phyloP scores from a whole-genome alignment of 257 asterid genomes.

The Solanum appendiculatum region DNA sequence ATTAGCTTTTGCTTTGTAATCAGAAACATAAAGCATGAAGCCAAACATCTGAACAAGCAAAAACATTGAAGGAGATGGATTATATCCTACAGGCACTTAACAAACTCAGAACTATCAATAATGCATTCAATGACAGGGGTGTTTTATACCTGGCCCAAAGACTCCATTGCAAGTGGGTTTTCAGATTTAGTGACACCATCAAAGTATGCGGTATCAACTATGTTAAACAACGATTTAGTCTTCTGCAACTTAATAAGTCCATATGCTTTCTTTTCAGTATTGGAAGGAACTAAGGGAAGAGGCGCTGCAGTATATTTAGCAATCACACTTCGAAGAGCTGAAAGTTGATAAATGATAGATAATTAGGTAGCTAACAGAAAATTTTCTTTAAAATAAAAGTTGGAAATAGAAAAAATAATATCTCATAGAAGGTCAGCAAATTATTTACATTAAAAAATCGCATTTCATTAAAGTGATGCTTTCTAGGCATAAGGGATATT shows the following conservation, averaged over 20 bases:
- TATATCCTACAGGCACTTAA: background rate
- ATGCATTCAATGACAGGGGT: background rate
- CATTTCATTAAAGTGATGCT: background rate
- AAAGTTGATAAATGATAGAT: constrained; percentile 19
- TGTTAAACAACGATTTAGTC: constrained; percentile 42
- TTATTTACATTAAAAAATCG: background rate
- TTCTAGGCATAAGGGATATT: background rate
- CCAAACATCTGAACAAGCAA: constrained; percentile 74
- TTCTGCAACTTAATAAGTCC: constrained; percentile 56
- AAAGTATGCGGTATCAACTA: constrained; percentile 21
- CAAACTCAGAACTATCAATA: constrained; percentile 6
- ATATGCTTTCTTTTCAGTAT: constrained; percentile 53
- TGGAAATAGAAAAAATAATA: background rate
- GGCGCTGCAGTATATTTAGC: constrained; percentile 44
- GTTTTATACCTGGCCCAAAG: constrained; percentile 65
- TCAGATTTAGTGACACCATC: constrained; percentile 41
- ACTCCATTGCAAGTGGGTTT: constrained; percentile 74
- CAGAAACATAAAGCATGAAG: constrained; percentile 60
- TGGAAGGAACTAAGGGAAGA: constrained; percentile 47
- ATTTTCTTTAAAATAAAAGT: background rate
- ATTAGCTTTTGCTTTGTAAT: constrained; percentile 44
- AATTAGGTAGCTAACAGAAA: background rate
- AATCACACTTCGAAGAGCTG: constrained; percentile 79
- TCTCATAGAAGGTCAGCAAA: background rate
- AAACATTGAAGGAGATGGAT: constrained; percentile 6